phyloP scores from a whole-genome alignment of 768 basidiomycete genomes.

The Boletus fagicola region DNA sequence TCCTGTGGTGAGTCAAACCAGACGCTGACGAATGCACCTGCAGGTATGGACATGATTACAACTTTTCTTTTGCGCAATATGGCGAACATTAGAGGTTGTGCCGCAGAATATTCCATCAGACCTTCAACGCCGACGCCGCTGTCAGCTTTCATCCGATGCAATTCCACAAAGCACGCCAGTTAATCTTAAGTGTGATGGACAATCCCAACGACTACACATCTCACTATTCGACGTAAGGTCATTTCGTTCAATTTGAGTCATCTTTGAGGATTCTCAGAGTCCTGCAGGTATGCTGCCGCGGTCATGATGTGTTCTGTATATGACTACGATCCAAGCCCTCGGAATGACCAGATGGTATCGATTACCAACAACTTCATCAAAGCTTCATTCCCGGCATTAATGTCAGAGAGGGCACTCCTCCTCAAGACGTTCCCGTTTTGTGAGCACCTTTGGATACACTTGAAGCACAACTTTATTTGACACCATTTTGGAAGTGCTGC shows the following conservation, averaged over 20 bases:
- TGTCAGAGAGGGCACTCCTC: too few relatives aligned
- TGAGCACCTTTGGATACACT: too few relatives aligned
- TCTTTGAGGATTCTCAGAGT: background rate
- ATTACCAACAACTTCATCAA: slow-evolving; percentile 9
- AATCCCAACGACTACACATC: slow-evolving; percentile 1
- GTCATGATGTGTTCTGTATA: slow-evolving; percentile 21
- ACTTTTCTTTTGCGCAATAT: slow-evolving; percentile 9
- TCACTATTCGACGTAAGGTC: slow-evolving; percentile 12
- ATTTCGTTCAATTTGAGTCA: background rate
- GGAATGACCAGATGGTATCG: slow-evolving; percentile 16
- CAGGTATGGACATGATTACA: slow-evolving; percentile 18
- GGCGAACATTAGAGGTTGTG: slow-evolving; percentile 13
- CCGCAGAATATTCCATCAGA: slow-evolving; percentile 19
- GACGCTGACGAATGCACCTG: background rate
- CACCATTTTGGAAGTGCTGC: too few relatives aligned
- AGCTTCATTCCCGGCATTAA: background rate
- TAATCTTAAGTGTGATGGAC: slow-evolving; percentile 7
- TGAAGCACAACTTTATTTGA: too few relatives aligned
- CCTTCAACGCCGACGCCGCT: slow-evolving; percentile 4
- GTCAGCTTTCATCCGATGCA: slow-evolving; percentile 8
- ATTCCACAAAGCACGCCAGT: slow-evolving; percentile 5
- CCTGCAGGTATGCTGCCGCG: slow-evolving; percentile 31
- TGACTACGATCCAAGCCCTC: slow-evolving; percentile 12
- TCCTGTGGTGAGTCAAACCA: background rate
- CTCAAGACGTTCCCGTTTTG: too few relatives aligned